Percentiles rank a stretch among this genome's conserved stretches.
Conservation (phyloP, 495 filamentous ascomycete species). For the Penicillium psychrofluorescens region DNA sequence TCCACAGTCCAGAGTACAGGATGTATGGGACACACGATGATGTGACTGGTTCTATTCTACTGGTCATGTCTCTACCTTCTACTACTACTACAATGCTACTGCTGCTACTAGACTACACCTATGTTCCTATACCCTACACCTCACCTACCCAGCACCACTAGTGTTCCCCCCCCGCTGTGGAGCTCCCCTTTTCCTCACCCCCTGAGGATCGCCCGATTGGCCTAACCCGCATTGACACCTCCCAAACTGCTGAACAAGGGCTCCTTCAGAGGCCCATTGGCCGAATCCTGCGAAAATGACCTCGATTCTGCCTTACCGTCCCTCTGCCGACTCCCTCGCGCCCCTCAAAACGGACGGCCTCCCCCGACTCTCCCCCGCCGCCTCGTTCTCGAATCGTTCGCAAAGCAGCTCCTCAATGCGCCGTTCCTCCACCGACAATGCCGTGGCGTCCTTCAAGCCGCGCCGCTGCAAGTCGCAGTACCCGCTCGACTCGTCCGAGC, state of each 20-base stretch:
- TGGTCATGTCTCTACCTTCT: no score
- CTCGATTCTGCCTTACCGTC: conserved; percentile 36
- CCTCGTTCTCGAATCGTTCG: conserved; percentile 47
- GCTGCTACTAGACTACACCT: no score
- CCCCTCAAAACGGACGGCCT: conserved; percentile 41
- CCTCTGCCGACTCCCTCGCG: conserved; percentile 31
- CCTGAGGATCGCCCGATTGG: conserved; percentile 6
- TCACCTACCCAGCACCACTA: no score
- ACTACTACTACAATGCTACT: no score
- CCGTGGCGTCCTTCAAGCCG: conserved; percentile 35
- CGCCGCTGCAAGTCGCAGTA: conserved; percentile 74
- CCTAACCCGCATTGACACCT: conserved; percentile 1
- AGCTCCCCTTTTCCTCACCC: conserved; percentile 18
- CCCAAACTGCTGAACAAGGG: background rate
- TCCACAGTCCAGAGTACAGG: no score
- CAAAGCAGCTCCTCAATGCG: conserved; percentile 37
- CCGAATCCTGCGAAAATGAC: conserved; percentile 26
- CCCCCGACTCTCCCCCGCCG: conserved; percentile 48
- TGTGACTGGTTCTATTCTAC: no score
- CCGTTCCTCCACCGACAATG: conserved; percentile 39
- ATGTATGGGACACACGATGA: no score
- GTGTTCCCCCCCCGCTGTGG: conserved; percentile 22
- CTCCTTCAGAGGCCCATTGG: background rate
- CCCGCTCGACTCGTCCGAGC: conserved; percentile 67
- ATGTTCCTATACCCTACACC: no score